Evolutionary conservation across 768 basidiomycete genomes (phyloP).

Genomic region (Mycena sanguinolenta): DNA sequence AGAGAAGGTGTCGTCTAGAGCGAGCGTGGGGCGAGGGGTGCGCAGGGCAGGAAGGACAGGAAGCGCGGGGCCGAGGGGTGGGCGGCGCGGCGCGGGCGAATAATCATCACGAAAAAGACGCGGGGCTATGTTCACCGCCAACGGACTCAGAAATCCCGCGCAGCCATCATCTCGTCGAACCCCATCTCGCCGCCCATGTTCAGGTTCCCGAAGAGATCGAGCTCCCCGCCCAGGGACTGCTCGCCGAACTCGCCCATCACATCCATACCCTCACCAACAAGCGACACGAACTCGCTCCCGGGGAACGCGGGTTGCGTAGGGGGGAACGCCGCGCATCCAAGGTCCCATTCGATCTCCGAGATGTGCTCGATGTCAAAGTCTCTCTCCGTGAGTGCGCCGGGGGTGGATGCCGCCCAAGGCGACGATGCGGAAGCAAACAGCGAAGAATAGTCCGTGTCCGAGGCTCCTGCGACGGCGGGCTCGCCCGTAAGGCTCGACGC

Average conservation of each 20-base stretch:
- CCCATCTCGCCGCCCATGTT: slow-evolving; percentile 20
- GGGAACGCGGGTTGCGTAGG: background rate
- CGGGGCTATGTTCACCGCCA: background rate
- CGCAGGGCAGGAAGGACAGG: slow-evolving; percentile 21
- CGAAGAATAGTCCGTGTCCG: slow-evolving; percentile 4
- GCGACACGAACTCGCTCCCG: background rate
- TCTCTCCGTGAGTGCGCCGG: slow-evolving; percentile 11
- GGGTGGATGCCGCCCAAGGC: slow-evolving; percentile 11
- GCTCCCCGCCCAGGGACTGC: slow-evolving; percentile 2
- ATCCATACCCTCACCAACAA: background rate
- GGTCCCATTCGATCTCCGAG: slow-evolving; percentile 30
- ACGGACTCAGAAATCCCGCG: slow-evolving; percentile 18
- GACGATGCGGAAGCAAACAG: background rate
- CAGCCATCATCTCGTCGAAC: slow-evolving; percentile 30
- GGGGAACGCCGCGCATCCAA: slow-evolving; percentile 6
- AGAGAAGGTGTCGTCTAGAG: slow-evolving; percentile 11
- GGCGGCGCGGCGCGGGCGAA: background rate
- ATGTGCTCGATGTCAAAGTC: slow-evolving; percentile 33
- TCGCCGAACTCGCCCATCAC: slow-evolving; percentile 16
- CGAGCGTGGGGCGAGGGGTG: slow-evolving; percentile 11
- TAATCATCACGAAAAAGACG: background rate
- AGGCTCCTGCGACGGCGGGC: background rate
- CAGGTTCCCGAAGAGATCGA: slow-evolving; percentile 14
- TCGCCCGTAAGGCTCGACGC: background rate
- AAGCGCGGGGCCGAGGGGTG: slow-evolving; percentile 8